A percentile compares a stretch with the other conserved stretches of the same genome.
Conservation (phyloP, 2,329 filamentous ascomycete species). For the Pseudopithomyces chartarum region DNA sequence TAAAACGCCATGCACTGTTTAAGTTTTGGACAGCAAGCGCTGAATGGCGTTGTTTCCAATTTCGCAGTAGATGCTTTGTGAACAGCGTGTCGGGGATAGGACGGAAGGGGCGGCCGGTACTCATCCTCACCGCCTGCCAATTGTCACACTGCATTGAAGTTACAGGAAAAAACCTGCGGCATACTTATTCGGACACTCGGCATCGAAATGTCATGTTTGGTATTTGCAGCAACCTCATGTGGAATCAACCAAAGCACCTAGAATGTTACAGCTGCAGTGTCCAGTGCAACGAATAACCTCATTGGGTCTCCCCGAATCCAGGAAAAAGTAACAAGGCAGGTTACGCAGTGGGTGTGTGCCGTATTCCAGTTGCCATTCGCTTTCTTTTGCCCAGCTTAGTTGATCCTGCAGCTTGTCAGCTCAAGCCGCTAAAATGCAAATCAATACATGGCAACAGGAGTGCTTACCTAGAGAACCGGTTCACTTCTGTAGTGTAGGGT, state of each 20-base stretch:
- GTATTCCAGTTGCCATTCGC: conserved; percentile 19
- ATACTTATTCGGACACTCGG: not conserved
- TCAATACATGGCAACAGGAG: conserved; percentile 8
- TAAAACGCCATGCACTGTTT: not conserved
- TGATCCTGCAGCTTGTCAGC: conserved; percentile 19
- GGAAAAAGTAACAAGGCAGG: not conserved
- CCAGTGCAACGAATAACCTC: not conserved
- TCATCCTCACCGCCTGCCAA: not conserved
- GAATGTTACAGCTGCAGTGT: not conserved
- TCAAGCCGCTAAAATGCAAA: conserved; percentile 15
- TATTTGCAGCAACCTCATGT: not conserved
- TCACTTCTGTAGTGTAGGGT: not conserved
- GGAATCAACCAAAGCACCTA: not conserved
- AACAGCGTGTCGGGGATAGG: not conserved
- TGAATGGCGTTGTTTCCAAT: not conserved
- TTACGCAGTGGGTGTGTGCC: conserved; percentile 1
- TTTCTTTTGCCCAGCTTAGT: conserved; percentile 24
- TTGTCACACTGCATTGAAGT: not conserved
- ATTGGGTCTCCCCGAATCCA: not conserved
- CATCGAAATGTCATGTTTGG: not conserved
- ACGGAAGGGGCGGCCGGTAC: not conserved
- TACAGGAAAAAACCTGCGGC: not conserved
- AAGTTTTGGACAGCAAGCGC: not conserved
- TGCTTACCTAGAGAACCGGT: not conserved
- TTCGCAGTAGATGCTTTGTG: not conserved